Evolutionary conservation across 2,329 filamentous ascomycete species (phyloP), one percentile per base, ranked within the genome.

Genomic region (Amauroascus verrucosus): DNA sequence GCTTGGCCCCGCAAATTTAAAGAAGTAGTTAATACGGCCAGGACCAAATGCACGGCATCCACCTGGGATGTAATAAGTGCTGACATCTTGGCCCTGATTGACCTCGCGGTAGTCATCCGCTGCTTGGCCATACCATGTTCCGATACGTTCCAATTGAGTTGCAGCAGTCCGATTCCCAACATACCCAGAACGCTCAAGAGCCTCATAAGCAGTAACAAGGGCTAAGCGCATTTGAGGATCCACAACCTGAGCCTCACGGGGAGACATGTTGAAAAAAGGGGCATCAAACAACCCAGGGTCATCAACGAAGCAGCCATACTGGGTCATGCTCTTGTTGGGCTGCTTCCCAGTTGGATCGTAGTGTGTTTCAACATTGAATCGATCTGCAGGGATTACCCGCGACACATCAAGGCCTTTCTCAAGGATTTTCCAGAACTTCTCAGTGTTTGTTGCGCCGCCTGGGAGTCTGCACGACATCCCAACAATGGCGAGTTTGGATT

Each of bases 151-250:
- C 13, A 78, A 70, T 62, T 80, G 77, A 1, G 82, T 86, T 0
- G 83, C 84, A 0, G 83, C 78, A 0, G 83, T 86, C 48, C 83
- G 75, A 67, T 86, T 85, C 0, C 84, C 82, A 6, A 88, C 82
- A 62, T 87, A 86, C 1, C 86, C 86, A 30, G 83, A 83, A 81
- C 86, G 86, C 66, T 93, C 87, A 46, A 93, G 75, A 0, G 87
- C 86, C 64, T 91, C 86, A 61, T 88, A 91, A 0, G 85, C 85
- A 2, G 86, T 88, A 7, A 83, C 80, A 20, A 93, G 71, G 2
- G 85, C 84, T 59, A 90, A 75, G 60, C 87, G 79, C 65, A 88
- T 86, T 78, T 88, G 87, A 0, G 87, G 87, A 65, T 91, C 86
- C 1, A 85, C 88, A 64, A 89, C 85, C 49, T 81, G 79, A 26